phyloP scores from a whole-genome alignment of 2,329 filamentous ascomycete species.

The Colletotrichum tamarilloi region DNA sequence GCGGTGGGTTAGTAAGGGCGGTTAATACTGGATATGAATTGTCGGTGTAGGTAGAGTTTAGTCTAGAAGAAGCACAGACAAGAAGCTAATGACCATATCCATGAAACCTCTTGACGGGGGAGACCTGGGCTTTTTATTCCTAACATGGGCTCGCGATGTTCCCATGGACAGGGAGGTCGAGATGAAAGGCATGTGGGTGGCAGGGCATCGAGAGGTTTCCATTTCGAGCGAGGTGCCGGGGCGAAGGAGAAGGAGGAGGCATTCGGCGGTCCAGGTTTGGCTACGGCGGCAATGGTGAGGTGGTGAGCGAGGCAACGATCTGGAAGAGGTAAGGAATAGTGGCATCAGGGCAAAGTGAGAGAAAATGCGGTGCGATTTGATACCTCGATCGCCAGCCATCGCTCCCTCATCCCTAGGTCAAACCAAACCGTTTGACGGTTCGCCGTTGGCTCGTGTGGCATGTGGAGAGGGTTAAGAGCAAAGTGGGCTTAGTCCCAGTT shows the following conservation, averaged over 20 bases:
- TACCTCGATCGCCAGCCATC: not conserved
- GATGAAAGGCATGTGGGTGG: not conserved
- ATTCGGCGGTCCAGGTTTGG: not conserved
- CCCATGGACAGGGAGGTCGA: not conserved
- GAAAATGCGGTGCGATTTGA: not conserved
- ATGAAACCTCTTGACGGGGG: not conserved
- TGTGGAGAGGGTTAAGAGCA: not conserved
- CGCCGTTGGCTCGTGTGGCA: not conserved
- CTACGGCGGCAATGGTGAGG: not conserved
- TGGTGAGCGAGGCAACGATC: too few species aligned
- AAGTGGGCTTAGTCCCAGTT: not conserved
- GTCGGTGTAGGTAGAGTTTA: conserved; percentile 14
- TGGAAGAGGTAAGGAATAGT: too few species aligned
- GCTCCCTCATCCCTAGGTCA: not conserved
- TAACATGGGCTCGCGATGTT: not conserved
- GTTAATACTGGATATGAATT: conserved; percentile 11
- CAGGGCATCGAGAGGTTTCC: not conserved
- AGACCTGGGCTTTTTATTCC: conserved; percentile 18
- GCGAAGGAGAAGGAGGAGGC: not conserved
- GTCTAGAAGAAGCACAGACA: conserved; percentile 12
- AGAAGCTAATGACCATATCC: not conserved
- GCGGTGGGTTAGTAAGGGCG: not conserved
- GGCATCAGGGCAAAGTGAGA: too few species aligned
- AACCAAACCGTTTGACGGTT: not conserved
- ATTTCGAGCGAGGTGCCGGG: not conserved